A percentile compares a stretch with the other conserved stretches of the same genome.
These are phyloP conservation scores for Penicillium italicum DNA, from an alignment of 2,329 filamentous ascomycete species.

Conservation along the genomic window DNA sequence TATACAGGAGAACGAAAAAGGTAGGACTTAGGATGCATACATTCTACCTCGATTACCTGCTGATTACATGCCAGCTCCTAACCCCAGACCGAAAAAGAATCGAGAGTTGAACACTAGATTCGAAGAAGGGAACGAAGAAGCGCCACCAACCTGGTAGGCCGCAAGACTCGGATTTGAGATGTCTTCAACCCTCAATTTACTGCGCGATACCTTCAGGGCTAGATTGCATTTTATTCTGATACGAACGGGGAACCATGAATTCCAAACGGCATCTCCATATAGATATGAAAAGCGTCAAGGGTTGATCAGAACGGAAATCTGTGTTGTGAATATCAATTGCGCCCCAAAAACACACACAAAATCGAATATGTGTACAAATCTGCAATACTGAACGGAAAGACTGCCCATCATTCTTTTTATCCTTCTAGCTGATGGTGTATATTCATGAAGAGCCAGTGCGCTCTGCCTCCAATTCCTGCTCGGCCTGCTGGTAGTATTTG, in stretches of 20 bases:
- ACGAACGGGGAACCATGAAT: background rate
- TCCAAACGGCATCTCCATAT: background rate
- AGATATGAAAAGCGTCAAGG: background rate
- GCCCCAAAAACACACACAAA: conserved; percentile 22
- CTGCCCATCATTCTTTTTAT: conserved; percentile 5
- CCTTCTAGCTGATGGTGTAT: conserved; percentile 11
- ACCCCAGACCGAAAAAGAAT: conserved; percentile 62
- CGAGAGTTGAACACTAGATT: conserved; percentile 61
- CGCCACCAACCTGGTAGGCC: background rate
- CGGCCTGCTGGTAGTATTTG: conserved; percentile 96
- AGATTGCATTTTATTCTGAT: background rate
- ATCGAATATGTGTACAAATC: conserved; percentile 29
- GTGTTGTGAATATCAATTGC: conserved; percentile 24
- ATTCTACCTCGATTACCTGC: background rate
- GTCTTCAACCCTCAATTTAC: background rate
- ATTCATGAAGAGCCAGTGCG: conserved; percentile 32
- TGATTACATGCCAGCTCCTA: conserved; percentile 49
- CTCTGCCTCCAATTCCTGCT: conserved; percentile 87
- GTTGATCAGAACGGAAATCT: conserved; percentile 14
- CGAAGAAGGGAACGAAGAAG: conserved; percentile 17
- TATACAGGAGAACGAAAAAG: conserved; percentile 94
- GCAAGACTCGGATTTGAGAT: background rate
- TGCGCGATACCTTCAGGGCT: background rate
- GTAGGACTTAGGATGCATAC: conserved; percentile 40
- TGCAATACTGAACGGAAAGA: conserved; percentile 12